A percentile compares a stretch with the other conserved stretches of the same genome.
phyloP scores from a whole-genome alignment of 2,329 filamentous ascomycete species.

The Xylaria sp. region DNA sequence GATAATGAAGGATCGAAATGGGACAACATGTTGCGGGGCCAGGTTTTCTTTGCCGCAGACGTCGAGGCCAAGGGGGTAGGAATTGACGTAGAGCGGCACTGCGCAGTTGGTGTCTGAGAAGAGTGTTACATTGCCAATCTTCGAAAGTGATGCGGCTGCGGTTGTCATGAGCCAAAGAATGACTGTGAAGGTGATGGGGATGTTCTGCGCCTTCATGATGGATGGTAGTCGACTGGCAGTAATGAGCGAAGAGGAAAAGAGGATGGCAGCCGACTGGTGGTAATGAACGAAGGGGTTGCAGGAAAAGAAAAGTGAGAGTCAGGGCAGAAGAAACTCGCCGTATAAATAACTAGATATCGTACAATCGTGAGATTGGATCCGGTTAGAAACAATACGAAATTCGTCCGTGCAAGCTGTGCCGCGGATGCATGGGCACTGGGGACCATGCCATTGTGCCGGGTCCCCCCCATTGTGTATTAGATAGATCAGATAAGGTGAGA shows the following conservation, averaged over 20 bases:
- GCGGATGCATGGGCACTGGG: no score
- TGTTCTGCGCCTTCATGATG: conserved; percentile 3
- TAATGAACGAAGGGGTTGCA: no score
- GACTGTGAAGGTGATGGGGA: conserved; percentile 1
- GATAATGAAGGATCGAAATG: conserved; percentile 12
- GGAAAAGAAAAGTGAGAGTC: no score
- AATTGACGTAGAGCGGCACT: conserved; percentile 10
- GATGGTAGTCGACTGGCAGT: not conserved
- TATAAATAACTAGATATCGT: no score
- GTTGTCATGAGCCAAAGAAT: conserved; percentile 2
- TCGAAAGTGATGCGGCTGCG: not conserved
- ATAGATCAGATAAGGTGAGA: no score
- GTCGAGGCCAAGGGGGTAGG: conserved; percentile 7
- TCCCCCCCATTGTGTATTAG: no score
- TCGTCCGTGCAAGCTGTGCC: no score
- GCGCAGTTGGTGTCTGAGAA: conserved; percentile 2
- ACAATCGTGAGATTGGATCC: no score
- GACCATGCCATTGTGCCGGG: no score
- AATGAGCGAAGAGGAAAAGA: conserved; percentile 7
- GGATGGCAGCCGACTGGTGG: no score
- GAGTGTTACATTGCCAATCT: conserved; percentile 9
- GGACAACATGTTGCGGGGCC: not conserved
- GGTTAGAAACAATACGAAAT: no score
- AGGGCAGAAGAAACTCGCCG: no score
- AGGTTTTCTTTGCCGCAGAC: conserved; percentile 6